Evolutionary conservation across 2,329 filamentous ascomycete genomes (phyloP).

Genomic region (Colletotrichum incanum): DNA sequence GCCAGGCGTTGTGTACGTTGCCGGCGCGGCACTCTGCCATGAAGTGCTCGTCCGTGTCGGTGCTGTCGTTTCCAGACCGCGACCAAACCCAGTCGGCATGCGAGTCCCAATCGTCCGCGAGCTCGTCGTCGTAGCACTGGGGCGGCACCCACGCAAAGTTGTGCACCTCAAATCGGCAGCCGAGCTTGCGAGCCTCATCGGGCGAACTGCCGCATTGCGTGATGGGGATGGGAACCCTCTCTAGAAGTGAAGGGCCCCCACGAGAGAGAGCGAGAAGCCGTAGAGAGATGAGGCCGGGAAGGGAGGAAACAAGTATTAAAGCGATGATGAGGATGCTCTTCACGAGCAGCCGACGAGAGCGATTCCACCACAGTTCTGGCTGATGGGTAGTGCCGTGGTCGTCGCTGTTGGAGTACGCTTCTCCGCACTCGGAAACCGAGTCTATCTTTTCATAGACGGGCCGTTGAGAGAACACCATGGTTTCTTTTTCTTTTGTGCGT

Average conservation of each 20-base stretch:
- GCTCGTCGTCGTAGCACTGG: constrained; percentile 2
- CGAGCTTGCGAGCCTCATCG: neutral
- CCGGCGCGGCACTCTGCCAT: constrained; percentile 6
- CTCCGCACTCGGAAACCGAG: neutral
- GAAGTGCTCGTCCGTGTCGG: constrained; percentile 2
- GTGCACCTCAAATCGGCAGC: neutral
- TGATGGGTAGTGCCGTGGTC: neutral
- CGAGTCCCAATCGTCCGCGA: neutral
- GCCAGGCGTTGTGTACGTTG: constrained; percentile 1
- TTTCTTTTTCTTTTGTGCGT: neutral
- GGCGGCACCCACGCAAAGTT: constrained; percentile 8
- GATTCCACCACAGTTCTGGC: neutral
- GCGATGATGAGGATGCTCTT: neutral
- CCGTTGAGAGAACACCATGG: neutral
- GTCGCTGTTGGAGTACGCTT: neutral
- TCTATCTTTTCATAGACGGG: neutral
- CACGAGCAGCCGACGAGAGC: neutral
- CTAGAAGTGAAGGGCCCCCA: neutral
- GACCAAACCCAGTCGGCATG: constrained; percentile 9
- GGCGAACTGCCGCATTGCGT: neutral
- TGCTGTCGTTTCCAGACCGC: constrained; percentile 5
- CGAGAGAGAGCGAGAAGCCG: neutral
- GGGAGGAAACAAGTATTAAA: neutral
- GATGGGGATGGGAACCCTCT: neutral
- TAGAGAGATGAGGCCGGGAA: neutral